Evolutionary conservation across 108 stramenopile species (phyloP).

Genomic region (Nitzschia sp.): DNA sequence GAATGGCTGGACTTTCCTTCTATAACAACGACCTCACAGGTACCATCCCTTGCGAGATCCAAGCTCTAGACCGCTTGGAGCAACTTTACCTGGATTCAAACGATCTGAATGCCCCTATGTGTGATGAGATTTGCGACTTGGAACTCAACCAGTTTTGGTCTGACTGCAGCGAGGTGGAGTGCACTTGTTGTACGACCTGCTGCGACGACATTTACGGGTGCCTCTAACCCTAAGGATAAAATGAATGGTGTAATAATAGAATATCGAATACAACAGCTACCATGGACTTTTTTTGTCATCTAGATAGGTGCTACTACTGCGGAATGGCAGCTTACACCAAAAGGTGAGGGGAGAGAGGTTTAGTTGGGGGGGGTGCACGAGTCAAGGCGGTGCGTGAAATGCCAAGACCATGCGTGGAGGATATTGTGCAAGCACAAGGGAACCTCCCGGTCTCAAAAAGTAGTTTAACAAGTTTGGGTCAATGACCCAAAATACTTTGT

Average conservation of each 20-base stretch:
- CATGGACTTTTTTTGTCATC: too few relatives aligned
- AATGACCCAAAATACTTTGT: slow-evolving; percentile 58
- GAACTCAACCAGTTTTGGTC: slow-evolving; percentile 17
- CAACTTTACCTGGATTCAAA: slow-evolving; percentile 39
- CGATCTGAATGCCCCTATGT: slow-evolving; percentile 19
- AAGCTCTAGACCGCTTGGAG: slow-evolving; percentile 27
- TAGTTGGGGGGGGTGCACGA: slow-evolving; percentile 55
- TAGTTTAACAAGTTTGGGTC: slow-evolving; percentile 61
- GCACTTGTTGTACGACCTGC: slow-evolving; percentile 23
- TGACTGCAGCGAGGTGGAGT: slow-evolving; percentile 21
- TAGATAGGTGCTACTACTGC: too few relatives aligned
- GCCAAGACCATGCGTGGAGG: slow-evolving; percentile 80
- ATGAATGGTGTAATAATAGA: neutral
- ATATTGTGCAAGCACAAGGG: slow-evolving; percentile 70
- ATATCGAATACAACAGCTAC: too few relatives aligned
- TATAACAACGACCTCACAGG: slow-evolving; percentile 38
- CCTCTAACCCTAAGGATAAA: neutral
- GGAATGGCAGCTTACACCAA: too few relatives aligned
- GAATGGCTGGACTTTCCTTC: slow-evolving; percentile 24
- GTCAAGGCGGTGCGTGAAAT: slow-evolving; percentile 84
- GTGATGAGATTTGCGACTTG: slow-evolving; percentile 21
- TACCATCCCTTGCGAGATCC: slow-evolving; percentile 26
- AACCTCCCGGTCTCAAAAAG: slow-evolving; percentile 61
- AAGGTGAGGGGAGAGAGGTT: neutral
- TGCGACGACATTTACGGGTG: slow-evolving; percentile 24